Conservation (phyloP, 495 filamentous ascomycete genomes). For the Aspergillus homomorphus region DNA sequence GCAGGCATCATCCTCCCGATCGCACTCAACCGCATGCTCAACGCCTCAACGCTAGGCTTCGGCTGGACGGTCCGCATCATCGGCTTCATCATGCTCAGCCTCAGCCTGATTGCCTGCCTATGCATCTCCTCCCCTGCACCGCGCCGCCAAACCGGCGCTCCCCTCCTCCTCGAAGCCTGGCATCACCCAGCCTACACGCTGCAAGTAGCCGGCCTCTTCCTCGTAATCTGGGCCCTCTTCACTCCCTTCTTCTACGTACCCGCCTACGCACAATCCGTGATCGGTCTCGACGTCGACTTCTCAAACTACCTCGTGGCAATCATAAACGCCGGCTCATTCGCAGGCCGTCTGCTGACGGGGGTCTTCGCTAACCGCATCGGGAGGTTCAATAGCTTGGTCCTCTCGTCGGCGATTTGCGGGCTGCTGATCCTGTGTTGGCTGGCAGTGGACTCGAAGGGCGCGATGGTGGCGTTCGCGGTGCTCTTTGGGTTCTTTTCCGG, state of each 20-base stretch:
- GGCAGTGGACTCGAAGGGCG: constrained; percentile 38
- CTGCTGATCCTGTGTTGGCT: constrained; percentile 42
- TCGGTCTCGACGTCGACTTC: constrained; percentile 14
- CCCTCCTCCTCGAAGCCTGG: constrained; percentile 12
- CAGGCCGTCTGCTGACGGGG: constrained; percentile 25
- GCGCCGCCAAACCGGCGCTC: constrained; percentile 8
- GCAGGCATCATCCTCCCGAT: constrained; percentile 32
- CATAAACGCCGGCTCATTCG: constrained; percentile 25
- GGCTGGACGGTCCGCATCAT: constrained; percentile 62
- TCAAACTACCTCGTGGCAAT: constrained; percentile 26
- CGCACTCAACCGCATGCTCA: constrained; percentile 23
- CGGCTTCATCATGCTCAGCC: constrained; percentile 57
- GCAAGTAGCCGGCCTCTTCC: constrained; percentile 14
- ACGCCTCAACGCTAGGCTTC: constrained; percentile 37
- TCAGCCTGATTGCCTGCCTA: constrained; percentile 37
- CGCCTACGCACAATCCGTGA: constrained; percentile 12
- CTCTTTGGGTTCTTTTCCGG: constrained; percentile 58
- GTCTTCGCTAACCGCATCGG: constrained; percentile 27
- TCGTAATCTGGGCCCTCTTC: constrained; percentile 20
- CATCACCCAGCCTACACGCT: constrained; percentile 16
- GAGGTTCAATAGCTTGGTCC: constrained; percentile 19
- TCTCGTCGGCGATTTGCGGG: constrained; percentile 12
- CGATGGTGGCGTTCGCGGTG: constrained; percentile 50
- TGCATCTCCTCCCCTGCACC: constrained; percentile 22
- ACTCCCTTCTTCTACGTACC: constrained; percentile 27